A percentile compares a stretch with the other conserved stretches of the same genome.
These are phyloP conservation scores for Wallacemonas sp. DNA, from an alignment of 208 protist genomes.

Conservation along the genomic window DNA sequence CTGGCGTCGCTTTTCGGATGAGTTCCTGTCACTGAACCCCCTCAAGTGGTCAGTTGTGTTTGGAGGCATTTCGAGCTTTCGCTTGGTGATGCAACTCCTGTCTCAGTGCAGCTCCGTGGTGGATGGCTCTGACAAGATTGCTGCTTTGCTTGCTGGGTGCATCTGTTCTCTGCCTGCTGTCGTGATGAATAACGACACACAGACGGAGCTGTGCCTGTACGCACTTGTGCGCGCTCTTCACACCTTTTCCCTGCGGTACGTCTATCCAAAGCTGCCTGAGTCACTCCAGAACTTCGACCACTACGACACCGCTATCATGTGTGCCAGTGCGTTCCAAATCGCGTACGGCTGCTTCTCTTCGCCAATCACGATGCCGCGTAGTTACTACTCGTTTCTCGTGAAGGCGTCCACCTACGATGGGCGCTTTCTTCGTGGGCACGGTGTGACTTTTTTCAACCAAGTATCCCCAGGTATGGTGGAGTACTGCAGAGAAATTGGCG, in stretches of 20 bases:
- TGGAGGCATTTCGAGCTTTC: slow-evolving; percentile 70
- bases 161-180: slow-evolving; percentile 66
- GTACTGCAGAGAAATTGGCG: slow-evolving; percentile 35
- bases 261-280: slow-evolving; percentile 56
- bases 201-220: slow-evolving; percentile 81
- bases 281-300: slow-evolving; percentile 57
- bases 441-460: slow-evolving; percentile 57
- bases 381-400: slow-evolving; percentile 75
- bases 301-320: slow-evolving; percentile 85
- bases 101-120: slow-evolving; percentile 22
- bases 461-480: slow-evolving; percentile 69
- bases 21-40: slow-evolving; percentile 79
- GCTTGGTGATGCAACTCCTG: slow-evolving; percentile 55
- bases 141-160: slow-evolving; percentile 51
- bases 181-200: slow-evolving; percentile 75
- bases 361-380: slow-evolving; percentile 63
- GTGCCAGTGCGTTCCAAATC: slow-evolving; percentile 76
- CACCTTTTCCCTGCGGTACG: slow-evolving; percentile 55
- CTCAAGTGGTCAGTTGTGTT: slow-evolving; percentile 78
- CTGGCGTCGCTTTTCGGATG: slow-evolving; percentile 29
- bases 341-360: slow-evolving; percentile 74
- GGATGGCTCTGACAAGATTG: slow-evolving; percentile 40
- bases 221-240: slow-evolving; percentile 71
- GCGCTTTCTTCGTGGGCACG: slow-evolving; percentile 59
- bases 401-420: slow-evolving; percentile 61